phyloP scores from a whole-genome alignment of 2,329 filamentous ascomycete genomes.

The Byssothecium circinans region DNA sequence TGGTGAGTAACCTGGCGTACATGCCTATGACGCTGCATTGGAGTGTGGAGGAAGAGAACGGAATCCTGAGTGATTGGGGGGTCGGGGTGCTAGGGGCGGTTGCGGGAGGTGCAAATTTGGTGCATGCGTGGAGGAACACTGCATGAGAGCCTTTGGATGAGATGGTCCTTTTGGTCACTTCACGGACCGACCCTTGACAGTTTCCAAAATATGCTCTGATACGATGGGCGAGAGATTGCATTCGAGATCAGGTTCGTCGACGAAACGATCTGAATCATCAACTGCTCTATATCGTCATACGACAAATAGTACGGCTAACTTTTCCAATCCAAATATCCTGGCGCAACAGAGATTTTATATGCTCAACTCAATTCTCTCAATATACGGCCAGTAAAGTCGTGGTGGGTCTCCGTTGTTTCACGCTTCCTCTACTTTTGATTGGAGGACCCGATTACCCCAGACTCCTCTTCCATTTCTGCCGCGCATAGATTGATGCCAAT shows the following conservation, averaged over 20 bases:
- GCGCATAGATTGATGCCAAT: constrained; percentile 5
- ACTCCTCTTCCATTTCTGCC: neutral
- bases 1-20: constrained; percentile 73
- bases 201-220: too few relatives aligned
- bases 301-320: too few relatives aligned
- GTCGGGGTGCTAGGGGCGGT: constrained; percentile 62
- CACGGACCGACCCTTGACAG: too few relatives aligned
- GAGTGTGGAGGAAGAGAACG: constrained; percentile 64
- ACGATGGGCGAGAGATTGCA: too few relatives aligned
- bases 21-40: constrained; percentile 83
- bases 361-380: too few relatives aligned
- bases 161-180: too few relatives aligned
- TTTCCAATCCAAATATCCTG: too few relatives aligned
- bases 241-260: too few relatives aligned
- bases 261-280: too few relatives aligned
- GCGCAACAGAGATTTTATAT: too few relatives aligned
- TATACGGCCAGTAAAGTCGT: neutral
- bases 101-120: constrained; percentile 47
- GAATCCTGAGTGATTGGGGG: constrained; percentile 61
- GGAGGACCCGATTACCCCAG: constrained; percentile 8
- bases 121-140: constrained; percentile 50
- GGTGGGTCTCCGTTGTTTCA: neutral
- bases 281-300: too few relatives aligned
- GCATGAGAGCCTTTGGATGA: constrained; percentile 17
- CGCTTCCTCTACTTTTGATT: constrained; percentile 1